These are phyloP conservation scores for Metschnikowia noctiluminum DNA, from an alignment of 805 yeast species.

Conservation along the genomic window DNA sequence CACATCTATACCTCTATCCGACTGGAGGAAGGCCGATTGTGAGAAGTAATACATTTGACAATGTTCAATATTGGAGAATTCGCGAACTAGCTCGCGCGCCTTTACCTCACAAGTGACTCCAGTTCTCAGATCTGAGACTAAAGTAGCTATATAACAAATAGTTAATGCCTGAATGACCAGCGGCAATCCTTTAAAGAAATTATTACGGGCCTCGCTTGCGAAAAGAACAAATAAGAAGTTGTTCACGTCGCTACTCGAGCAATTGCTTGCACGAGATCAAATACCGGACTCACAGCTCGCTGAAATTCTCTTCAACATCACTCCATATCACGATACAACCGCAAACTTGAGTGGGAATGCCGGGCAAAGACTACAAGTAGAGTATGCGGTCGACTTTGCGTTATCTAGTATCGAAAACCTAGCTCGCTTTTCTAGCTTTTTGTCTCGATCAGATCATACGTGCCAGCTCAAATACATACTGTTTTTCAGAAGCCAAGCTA, in stretches of 20 bases:
- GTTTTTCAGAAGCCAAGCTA: slow-evolving; percentile 9
- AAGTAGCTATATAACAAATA: no score
- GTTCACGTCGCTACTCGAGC: slow-evolving; percentile 27
- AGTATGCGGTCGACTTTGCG: slow-evolving; percentile 20
- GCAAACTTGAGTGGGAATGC: neutral
- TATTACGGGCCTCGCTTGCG: slow-evolving; percentile 21
- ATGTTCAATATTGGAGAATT: neutral
- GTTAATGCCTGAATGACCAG: slow-evolving; percentile 3
- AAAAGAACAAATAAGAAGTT: slow-evolving; percentile 21
- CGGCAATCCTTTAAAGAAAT: slow-evolving; percentile 9
- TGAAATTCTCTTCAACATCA: slow-evolving; percentile 22
- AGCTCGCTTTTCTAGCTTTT: slow-evolving; percentile 23
- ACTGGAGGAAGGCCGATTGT: no score
- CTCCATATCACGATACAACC: neutral
- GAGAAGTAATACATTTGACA: no score
- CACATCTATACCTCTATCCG: no score
- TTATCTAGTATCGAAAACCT: slow-evolving; percentile 18
- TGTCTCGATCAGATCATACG: slow-evolving; percentile 12
- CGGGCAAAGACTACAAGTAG: slow-evolving; percentile 9
- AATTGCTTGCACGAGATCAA: slow-evolving; percentile 21
- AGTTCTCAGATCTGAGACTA: no score
- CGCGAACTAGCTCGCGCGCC: neutral
- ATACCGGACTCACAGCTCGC: slow-evolving; percentile 25
- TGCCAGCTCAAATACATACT: slow-evolving; percentile 16
- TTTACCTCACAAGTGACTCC: no score